Evolutionary conservation across 768 basidiomycete genomes (phyloP), one percentile per base, ranked within the genome.

Genomic region (Kwoniella heveanensis): DNA sequence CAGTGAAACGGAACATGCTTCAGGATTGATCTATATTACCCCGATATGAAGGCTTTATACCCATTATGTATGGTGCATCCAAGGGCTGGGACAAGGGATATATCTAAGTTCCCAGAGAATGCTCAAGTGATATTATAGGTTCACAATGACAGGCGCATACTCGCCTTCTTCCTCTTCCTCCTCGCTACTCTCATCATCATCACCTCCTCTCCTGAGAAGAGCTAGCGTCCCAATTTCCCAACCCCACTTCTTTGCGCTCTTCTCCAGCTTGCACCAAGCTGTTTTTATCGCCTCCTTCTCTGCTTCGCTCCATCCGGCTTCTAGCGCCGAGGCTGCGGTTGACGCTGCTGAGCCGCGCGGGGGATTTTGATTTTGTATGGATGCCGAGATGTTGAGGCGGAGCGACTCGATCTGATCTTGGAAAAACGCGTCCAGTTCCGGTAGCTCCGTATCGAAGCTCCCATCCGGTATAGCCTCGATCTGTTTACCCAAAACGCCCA

Each of bases 71-170:
- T n/a, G n/a, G n/a, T n/a, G n/a, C n/a, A n/a, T n/a, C n/a, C n/a
- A n/a, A n/a, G n/a, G n/a, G n/a, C n/a, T n/a, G n/a, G n/a, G n/a
- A n/a, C n/a, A n/a, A n/a, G n/a, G n/a, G n/a, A n/a, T n/a, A n/a
- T n/a, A n/a, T n/a, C n/a, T n/a, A n/a, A n/a, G n/a, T n/a, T n/a
- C n/a, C n/a, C n/a, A n/a, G n/a, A n/a, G n/a, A n/a, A n/a, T n/a
- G n/a, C n/a, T n/a, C n/a, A n/a, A n/a, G n/a, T n/a, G n/a, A n/a
- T 13, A 24, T 49, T 60, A 73, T 26, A 59, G 65, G 15, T 79
- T 76, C 19, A 79, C 78, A 8, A 79, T 61, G 6, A 76, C 67
- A 12, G 78, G 78, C 13, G 78, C 78, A 57, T 79, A 77, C 57
- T 79, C 78, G 10, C 78, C 75, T 50, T 77, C 76, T 65, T 78